A percentile compares a stretch with the other conserved stretches of the same genome.
These are phyloP conservation scores for Neonectria coccinea DNA, from an alignment of 2,329 filamentous ascomycete genomes.

Conservation along the genomic window DNA sequence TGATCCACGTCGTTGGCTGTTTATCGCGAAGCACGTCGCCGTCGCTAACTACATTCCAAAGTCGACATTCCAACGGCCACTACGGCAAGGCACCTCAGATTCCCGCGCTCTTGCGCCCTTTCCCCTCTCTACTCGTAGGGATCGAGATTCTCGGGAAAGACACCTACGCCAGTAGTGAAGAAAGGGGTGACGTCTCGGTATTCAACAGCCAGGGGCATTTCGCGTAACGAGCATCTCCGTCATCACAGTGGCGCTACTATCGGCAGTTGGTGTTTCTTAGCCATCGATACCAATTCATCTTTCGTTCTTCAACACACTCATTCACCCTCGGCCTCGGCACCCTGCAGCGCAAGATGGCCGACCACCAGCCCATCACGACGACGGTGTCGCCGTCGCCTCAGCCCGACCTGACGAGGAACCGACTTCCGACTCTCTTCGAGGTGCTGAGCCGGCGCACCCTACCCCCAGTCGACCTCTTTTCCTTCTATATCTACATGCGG, in stretches of 20 bases:
- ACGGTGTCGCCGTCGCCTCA: constrained; percentile 63
- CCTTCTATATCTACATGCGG: constrained; percentile 99
- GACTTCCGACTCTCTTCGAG: constrained; percentile 94
- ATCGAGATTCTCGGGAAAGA: constrained; percentile 28
- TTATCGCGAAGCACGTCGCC: constrained; percentile 41
- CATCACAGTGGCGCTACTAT: constrained; percentile 28
- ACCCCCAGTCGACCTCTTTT: constrained; percentile 95
- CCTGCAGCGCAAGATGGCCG: constrained; percentile 41
- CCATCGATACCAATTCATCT: constrained; percentile 32
- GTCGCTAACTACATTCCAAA: constrained; percentile 42
- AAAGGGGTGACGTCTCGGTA: constrained; percentile 26
- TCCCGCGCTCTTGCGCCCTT: constrained; percentile 38
- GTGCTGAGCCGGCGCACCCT: constrained; percentile 94
- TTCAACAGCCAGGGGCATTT: constrained; percentile 38
- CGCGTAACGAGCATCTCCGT: constrained; percentile 35
- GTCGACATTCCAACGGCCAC: constrained; percentile 42
- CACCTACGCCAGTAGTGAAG: constrained; percentile 32
- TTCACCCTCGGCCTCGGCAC: constrained; percentile 21
- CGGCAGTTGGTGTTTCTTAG: constrained; percentile 31
- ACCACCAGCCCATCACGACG: constrained; percentile 44
- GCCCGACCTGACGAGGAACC: constrained; percentile 76
- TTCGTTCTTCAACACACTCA: constrained; percentile 34
- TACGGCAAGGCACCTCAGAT: constrained; percentile 30
- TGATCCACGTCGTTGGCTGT: constrained; percentile 41
- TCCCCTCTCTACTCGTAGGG: constrained; percentile 26